These are phyloP conservation scores for Aleurites moluccanus DNA, from an alignment of 441 rosid genomes.

Conservation along the genomic window DNA sequence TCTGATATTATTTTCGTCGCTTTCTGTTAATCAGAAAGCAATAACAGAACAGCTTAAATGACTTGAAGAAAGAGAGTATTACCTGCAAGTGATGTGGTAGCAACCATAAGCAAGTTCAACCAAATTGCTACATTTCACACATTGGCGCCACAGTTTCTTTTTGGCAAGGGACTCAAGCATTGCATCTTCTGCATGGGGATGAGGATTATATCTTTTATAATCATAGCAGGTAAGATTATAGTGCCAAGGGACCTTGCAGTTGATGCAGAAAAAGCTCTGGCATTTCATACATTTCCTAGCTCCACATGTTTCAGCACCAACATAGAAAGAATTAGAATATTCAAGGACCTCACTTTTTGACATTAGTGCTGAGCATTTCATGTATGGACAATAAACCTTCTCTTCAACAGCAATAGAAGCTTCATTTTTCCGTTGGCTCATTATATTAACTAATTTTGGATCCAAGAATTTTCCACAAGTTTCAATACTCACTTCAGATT, in stretches of 20 bases:
- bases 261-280: slow-evolving; percentile 49
- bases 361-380: slow-evolving; percentile 74
- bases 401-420: slow-evolving; percentile 53
- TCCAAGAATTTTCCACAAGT: slow-evolving; percentile 55
- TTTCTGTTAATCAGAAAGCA: not conserved
- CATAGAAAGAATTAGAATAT: slow-evolving; percentile 34
- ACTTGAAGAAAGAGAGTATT: slow-evolving; percentile 12
- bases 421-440: slow-evolving; percentile 56
- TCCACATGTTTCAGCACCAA: slow-evolving; percentile 42
- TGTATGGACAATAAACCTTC: slow-evolving; percentile 71
- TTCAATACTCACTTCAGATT: slow-evolving; percentile 44
- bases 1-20: not conserved
- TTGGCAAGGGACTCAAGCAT: slow-evolving; percentile 48
- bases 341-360: slow-evolving; percentile 50
- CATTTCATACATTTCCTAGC: slow-evolving; percentile 74
- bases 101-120: slow-evolving; percentile 64
- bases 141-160: slow-evolving; percentile 55
- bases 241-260: slow-evolving; percentile 78
- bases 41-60: not conserved
- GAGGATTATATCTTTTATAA: slow-evolving; percentile 40
- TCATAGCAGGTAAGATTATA: slow-evolving; percentile 36
- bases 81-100: slow-evolving; percentile 77
- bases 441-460: slow-evolving; percentile 48
- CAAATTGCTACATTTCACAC: slow-evolving; percentile 56
- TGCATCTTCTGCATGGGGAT: slow-evolving; percentile 38